A percentile compares a stretch with the other conserved stretches of the same genome.
Evolutionary conservation across 148 eudicot species (phyloP).

Genomic region (Chenopodium formosanum): DNA sequence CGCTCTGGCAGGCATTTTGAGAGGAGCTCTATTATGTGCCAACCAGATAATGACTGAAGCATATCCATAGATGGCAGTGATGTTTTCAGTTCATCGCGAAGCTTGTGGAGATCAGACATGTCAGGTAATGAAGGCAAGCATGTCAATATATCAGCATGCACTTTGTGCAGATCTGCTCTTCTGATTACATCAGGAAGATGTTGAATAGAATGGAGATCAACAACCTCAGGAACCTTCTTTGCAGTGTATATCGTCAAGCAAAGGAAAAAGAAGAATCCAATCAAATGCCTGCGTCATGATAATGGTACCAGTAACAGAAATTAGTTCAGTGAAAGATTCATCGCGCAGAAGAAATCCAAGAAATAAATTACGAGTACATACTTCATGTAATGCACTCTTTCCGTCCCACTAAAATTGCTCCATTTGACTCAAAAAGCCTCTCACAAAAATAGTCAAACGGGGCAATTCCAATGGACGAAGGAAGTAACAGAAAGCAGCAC

Average conservation of each 20-base stretch:
- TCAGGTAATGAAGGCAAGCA: slow-evolving; percentile 80
- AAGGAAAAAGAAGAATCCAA: slow-evolving; percentile 92
- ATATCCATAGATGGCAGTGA: slow-evolving; percentile 46
- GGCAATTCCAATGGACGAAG: background rate
- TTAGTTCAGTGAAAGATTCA: background rate
- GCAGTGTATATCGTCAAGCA: slow-evolving; percentile 84
- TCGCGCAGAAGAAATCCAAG: too few relatives aligned
- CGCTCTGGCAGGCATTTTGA: slow-evolving; percentile 82
- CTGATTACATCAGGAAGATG: slow-evolving; percentile 65
- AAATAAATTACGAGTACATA: too few relatives aligned
- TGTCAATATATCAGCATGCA: slow-evolving; percentile 57
- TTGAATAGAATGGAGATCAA: slow-evolving; percentile 57
- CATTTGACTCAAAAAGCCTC: too few relatives aligned
- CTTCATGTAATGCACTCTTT: too few relatives aligned
- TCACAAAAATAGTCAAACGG: background rate
- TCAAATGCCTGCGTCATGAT: slow-evolving; percentile 77
- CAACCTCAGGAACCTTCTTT: slow-evolving; percentile 66
- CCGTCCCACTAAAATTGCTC: too few relatives aligned
- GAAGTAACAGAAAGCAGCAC: background rate
- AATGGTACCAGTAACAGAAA: background rate
- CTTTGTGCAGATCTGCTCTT: slow-evolving; percentile 63
- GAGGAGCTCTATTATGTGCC: slow-evolving; percentile 37
- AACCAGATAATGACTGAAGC: slow-evolving; percentile 39
- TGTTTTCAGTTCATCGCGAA: slow-evolving; percentile 39
- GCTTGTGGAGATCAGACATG: slow-evolving; percentile 61